Evolutionary conservation across 2,329 filamentous ascomycete species (phyloP).

Genomic region (Pseudogymnoascus sp.): DNA sequence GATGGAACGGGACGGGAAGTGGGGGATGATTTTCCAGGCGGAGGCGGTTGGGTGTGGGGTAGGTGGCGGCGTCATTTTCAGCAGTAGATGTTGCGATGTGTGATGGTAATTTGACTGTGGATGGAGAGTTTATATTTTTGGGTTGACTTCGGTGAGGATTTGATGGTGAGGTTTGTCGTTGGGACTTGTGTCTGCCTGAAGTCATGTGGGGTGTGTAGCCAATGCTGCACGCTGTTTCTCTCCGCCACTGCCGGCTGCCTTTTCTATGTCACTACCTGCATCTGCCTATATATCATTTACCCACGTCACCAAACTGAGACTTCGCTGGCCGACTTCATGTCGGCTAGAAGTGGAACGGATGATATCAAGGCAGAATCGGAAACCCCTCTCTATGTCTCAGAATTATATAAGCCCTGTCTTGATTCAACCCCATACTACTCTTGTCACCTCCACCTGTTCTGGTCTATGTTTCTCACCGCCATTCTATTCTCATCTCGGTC

Average conservation of each 20-base stretch:
- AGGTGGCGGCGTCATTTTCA: neutral
- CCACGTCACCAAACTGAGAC: too few relatives aligned
- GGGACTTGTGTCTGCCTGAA: conserved; percentile 6
- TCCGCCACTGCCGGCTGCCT: neutral
- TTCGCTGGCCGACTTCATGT: too few relatives aligned
- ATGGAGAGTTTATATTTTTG: neutral
- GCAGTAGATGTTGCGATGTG: neutral
- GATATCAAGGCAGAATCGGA: too few relatives aligned
- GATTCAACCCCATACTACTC: neutral
- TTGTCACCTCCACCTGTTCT: neutral
- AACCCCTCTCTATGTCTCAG: too few relatives aligned
- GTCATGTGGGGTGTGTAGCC: conserved; percentile 14
- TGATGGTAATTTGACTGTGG: neutral
- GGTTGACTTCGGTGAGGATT: neutral
- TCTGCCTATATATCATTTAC: too few relatives aligned
- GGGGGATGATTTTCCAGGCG: conserved; percentile 12
- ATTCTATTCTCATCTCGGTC: neutral
- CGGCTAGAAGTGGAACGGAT: too few relatives aligned
- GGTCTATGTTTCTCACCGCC: neutral
- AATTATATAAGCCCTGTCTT: neutral
- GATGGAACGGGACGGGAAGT: conserved; percentile 3
- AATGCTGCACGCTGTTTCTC: neutral
- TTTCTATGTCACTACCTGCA: neutral
- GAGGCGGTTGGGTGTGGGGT: neutral
- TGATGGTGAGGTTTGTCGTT: neutral